A percentile compares a stretch with the other conserved stretches of the same genome.
These are phyloP conservation scores for Schoenoplectus tabernaemontani DNA, from an alignment of 202 grass and related monocot species.

Conservation along the genomic window DNA sequence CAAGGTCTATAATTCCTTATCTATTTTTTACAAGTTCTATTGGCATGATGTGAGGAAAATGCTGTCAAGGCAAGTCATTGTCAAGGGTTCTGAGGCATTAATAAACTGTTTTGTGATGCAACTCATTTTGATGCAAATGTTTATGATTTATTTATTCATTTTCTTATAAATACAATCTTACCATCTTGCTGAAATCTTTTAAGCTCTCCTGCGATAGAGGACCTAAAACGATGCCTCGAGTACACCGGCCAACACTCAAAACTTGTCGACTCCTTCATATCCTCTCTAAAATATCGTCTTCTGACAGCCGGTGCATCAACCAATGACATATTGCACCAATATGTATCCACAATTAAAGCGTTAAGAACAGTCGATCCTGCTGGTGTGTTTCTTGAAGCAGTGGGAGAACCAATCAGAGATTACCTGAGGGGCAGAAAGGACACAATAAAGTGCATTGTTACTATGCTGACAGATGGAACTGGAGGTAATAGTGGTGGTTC, in stretches of 20 bases:
- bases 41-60: too few relatives aligned
- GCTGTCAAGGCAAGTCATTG: too few relatives aligned
- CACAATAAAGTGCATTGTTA: slow-evolving; percentile 99
- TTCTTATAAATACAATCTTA: slow-evolving; percentile 23
- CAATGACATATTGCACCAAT: slow-evolving; percentile 98
- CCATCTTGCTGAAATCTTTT: slow-evolving; percentile 28
- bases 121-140: neutral
- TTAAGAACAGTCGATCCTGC: slow-evolving; percentile 84
- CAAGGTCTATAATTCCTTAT: too few relatives aligned
- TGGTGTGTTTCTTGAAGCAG: slow-evolving; percentile 93
- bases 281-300: slow-evolving; percentile 79
- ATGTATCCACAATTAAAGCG: slow-evolving; percentile 93
- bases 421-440: slow-evolving; percentile 95
- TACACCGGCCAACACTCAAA: slow-evolving; percentile 95
- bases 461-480: slow-evolving; percentile 88
- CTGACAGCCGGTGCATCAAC: slow-evolving; percentile 96
- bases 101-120: too few relatives aligned
- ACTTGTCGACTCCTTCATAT: slow-evolving; percentile 96
- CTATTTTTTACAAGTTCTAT: too few relatives aligned
- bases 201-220: slow-evolving; percentile 93
- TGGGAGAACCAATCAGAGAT: slow-evolving; percentile 99
- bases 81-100: too few relatives aligned
- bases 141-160: slow-evolving; percentile 24
- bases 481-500: slow-evolving; percentile 40
- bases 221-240: slow-evolving; percentile 85